Conservation (phyloP, 2,329 filamentous ascomycete species). For the Neonectria ditissima region DNA sequence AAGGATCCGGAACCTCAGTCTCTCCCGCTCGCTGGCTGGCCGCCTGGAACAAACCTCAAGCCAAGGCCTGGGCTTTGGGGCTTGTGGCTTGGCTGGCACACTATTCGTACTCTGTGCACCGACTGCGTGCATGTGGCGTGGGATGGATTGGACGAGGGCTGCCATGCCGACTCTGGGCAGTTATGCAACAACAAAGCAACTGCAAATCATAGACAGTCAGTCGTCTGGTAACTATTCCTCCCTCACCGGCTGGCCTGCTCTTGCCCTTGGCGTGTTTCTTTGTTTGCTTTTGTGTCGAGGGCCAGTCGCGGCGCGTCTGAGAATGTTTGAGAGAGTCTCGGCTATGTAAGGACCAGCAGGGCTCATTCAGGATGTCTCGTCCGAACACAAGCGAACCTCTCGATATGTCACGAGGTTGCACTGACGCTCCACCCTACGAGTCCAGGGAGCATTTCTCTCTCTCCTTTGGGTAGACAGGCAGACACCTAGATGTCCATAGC, state of each 20-base stretch:
- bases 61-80: slow-evolving; percentile 6
- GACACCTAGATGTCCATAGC: too few species aligned
- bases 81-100: slow-evolving; percentile 6
- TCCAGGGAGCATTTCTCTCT: not conserved
- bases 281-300: slow-evolving; percentile 11
- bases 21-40: not conserved
- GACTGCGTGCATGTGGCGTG: not conserved
- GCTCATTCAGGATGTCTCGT: not conserved
- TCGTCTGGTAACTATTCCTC: too few species aligned
- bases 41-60: slow-evolving; percentile 26
- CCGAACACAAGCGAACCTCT: slow-evolving; percentile 3
- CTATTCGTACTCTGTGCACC: not conserved
- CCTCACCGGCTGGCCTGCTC: not conserved
- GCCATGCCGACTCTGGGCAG: slow-evolving; percentile 8
- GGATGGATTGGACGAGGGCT: not conserved
- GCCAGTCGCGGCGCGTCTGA: slow-evolving; percentile 2
- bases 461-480: too few species aligned
- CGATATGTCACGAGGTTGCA: slow-evolving; percentile 7
- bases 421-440: slow-evolving; percentile 12
- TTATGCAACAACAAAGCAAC: slow-evolving; percentile 24
- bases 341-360: slow-evolving; percentile 10
- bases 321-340: slow-evolving; percentile 19
- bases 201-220: too few species aligned
- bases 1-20: slow-evolving; percentile 1
- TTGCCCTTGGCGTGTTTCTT: not conserved